A percentile compares a stretch with the other conserved stretches of the same genome.
Evolutionary conservation across 2,329 filamentous ascomycete species (phyloP).

Genomic region (Phaeophleospora eucalypticola): DNA sequence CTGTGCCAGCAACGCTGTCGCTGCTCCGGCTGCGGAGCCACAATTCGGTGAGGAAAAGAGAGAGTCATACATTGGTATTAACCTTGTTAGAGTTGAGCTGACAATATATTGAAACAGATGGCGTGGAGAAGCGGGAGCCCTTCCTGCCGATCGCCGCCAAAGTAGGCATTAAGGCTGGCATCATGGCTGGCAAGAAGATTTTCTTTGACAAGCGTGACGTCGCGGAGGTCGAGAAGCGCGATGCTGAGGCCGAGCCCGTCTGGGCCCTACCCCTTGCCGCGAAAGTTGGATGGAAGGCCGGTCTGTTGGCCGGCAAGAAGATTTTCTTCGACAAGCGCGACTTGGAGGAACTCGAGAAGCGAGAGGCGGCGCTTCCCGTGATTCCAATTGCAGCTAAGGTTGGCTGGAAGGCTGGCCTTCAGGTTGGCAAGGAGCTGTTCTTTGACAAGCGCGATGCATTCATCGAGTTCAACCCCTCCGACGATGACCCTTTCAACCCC

Average conservation of each 20-base stretch:
- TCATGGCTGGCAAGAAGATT: background rate
- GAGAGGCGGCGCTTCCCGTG: background rate
- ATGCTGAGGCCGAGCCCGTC: background rate
- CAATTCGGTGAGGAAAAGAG: background rate
- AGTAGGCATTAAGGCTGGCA: background rate
- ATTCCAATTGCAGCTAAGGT: background rate
- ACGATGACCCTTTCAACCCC: background rate
- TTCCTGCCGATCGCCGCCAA: background rate
- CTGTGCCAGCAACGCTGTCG: background rate
- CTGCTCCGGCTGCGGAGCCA: background rate
- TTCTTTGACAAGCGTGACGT: slow-evolving; percentile 1
- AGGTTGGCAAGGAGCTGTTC: background rate
- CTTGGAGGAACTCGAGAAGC: background rate
- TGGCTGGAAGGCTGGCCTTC: background rate
- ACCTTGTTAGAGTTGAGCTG: no score
- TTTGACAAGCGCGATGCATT: slow-evolving; percentile 1
- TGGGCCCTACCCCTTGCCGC: background rate
- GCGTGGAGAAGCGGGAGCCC: no score
- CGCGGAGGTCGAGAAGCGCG: background rate
- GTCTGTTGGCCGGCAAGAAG: background rate
- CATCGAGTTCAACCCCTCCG: background rate
- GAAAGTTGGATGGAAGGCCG: background rate
- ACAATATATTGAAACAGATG: no score
- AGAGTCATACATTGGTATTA: no score
- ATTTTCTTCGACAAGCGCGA: background rate